Evolutionary conservation across 108 stramenopile species (phyloP).

Genomic region (Aurantiochytrium sp.): DNA sequence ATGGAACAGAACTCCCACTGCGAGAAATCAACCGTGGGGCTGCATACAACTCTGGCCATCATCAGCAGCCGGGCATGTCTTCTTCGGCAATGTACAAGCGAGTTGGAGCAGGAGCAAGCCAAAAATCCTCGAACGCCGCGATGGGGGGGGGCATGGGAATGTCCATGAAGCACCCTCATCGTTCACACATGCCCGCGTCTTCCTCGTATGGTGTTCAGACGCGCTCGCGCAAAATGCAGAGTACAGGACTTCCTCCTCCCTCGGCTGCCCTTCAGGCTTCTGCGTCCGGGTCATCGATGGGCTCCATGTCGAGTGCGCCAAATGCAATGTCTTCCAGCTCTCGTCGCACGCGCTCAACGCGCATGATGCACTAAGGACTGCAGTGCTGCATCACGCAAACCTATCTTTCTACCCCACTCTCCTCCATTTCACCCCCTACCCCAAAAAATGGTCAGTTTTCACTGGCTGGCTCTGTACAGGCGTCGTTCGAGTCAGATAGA

Average conservation of each 20-base stretch:
- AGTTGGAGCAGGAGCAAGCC: neutral
- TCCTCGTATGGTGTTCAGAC: neutral
- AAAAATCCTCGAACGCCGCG: neutral
- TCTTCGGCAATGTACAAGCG: neutral
- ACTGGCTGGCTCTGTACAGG: no score
- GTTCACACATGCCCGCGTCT: neutral
- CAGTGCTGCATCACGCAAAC: neutral
- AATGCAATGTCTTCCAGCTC: neutral
- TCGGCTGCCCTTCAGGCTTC: neutral
- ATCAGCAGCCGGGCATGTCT: neutral
- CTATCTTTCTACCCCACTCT: no score
- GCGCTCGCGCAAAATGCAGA: neutral
- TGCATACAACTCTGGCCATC: neutral
- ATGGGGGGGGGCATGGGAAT: neutral
- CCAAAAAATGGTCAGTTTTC: no score
- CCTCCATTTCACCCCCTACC: no score
- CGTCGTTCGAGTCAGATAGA: no score
- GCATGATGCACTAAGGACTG: neutral
- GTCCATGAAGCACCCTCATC: neutral
- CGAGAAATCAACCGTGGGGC: neutral
- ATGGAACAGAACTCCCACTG: neutral
- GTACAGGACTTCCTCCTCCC: neutral
- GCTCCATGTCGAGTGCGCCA: neutral
- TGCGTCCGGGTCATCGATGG: neutral
- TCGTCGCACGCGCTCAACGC: neutral